Percentiles rank a stretch among this genome's conserved stretches.
phyloP scores from a whole-genome alignment of 2,329 filamentous ascomycete species.

The Colletotrichum sp. region DNA sequence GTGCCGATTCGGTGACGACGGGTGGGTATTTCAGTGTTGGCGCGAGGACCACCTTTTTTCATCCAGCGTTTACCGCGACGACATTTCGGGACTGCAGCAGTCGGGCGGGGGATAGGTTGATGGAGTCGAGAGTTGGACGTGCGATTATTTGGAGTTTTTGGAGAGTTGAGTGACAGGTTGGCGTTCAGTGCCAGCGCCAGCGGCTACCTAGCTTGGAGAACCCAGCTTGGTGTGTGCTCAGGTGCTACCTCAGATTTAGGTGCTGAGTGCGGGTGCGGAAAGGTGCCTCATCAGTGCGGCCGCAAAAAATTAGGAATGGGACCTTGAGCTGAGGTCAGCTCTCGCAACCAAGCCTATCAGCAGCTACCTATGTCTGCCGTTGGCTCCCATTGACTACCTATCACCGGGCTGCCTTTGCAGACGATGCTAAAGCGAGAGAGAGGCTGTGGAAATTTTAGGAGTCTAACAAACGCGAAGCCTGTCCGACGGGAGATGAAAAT shows the following conservation, averaged over 20 bases:
- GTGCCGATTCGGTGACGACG: background rate
- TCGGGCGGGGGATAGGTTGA: constrained; percentile 10
- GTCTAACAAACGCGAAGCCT: background rate
- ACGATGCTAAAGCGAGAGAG: background rate
- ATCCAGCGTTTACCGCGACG: constrained; percentile 6
- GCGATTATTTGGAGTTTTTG: constrained; percentile 22
- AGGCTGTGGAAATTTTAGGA: background rate
- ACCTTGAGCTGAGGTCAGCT: constrained; percentile 16
- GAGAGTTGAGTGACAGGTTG: constrained; percentile 15
- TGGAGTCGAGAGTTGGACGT: background rate
- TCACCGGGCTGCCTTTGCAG: background rate
- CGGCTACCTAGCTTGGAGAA: background rate
- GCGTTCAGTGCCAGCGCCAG: background rate
- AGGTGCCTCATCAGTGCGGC: background rate
- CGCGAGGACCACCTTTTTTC: constrained; percentile 1
- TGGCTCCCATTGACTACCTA: background rate
- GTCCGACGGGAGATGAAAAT: background rate
- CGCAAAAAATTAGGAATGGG: constrained; percentile 15
- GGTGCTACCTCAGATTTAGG: background rate
- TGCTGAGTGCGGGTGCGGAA: background rate
- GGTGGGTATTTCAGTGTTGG: background rate
- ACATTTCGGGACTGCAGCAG: constrained; percentile 8
- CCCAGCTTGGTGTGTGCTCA: background rate
- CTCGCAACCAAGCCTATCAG: constrained; percentile 10
- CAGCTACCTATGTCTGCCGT: background rate